phyloP scores from a whole-genome alignment of 805 yeast species.

The Wickerhamiella sorbophila region DNA sequence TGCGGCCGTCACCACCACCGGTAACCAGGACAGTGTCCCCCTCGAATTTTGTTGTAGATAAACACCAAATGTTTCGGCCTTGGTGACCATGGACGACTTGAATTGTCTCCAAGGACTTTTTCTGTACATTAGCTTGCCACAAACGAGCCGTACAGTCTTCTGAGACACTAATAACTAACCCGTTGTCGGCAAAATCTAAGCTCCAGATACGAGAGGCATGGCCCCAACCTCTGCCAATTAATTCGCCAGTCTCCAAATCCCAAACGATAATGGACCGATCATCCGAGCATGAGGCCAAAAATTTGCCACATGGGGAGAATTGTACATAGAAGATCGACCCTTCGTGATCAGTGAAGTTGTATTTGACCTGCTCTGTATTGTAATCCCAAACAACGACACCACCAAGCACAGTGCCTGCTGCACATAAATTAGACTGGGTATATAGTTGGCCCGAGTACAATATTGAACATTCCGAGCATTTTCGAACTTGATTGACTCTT shows the following conservation, averaged over 20 bases:
- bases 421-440: constrained; percentile 36
- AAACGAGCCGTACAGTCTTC: constrained; percentile 79
- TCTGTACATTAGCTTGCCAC: constrained; percentile 35
- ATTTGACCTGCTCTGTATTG: constrained; percentile 29
- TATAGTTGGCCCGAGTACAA: constrained; percentile 74
- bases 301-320: constrained; percentile 40
- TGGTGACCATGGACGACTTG: constrained; percentile 53
- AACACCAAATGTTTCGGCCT: constrained; percentile 74
- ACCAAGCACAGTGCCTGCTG: constrained; percentile 89
- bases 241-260: constrained; percentile 41
- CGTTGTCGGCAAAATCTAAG: constrained; percentile 38
- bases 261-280: constrained; percentile 79
- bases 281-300: constrained; percentile 75
- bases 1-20: constrained; percentile 88
- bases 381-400: constrained; percentile 67
- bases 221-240: constrained; percentile 84
- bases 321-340: constrained; percentile 83
- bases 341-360: constrained; percentile 59
- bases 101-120: constrained; percentile 27
- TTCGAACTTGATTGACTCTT: constrained; percentile 23
- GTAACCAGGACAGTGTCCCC: constrained; percentile 44
- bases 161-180: constrained; percentile 46
- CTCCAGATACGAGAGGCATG: constrained; percentile 92
- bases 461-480: constrained; percentile 62
- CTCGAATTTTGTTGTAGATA: constrained; percentile 30